Conservation (phyloP, 2,329 filamentous ascomycete genomes). For the Zasmidium cellare region DNA sequence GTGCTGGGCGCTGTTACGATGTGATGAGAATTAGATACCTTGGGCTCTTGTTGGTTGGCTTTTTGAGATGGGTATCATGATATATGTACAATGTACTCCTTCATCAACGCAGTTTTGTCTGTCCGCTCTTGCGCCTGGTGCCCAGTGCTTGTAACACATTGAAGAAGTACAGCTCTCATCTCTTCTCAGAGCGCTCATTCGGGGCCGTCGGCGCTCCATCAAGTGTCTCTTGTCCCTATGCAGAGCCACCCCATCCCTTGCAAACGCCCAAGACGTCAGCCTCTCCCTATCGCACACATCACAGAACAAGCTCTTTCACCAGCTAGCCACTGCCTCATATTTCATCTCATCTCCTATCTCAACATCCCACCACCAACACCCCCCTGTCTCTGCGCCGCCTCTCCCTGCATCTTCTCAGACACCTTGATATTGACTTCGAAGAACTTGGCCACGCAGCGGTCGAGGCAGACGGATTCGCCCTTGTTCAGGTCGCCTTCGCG, state of each 20-base stretch:
- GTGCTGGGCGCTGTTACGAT: background rate
- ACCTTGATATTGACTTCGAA: slow-evolving; percentile 99
- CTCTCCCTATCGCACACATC: background rate
- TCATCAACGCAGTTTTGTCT: background rate
- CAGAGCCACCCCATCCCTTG: background rate
- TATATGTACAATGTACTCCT: slow-evolving; percentile 9
- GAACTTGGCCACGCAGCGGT: slow-evolving; percentile 96
- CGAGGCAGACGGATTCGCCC: slow-evolving; percentile 96
- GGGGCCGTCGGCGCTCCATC: background rate
- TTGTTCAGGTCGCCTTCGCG: slow-evolving; percentile 97
- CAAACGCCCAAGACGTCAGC: background rate
- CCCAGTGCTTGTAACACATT: background rate
- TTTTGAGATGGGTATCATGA: slow-evolving; percentile 10
- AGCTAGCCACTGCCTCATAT: too few relatives aligned
- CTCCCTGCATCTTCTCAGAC: slow-evolving; percentile 91
- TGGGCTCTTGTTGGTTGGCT: background rate
- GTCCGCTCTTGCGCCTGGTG: background rate
- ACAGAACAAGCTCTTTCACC: background rate
- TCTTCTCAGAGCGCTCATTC: too few relatives aligned
- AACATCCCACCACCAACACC: slow-evolving; percentile 47
- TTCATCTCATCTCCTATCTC: slow-evolving; percentile 10
- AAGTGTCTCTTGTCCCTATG: background rate
- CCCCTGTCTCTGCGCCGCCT: slow-evolving; percentile 68
- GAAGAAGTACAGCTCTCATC: too few relatives aligned
- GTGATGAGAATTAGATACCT: slow-evolving; percentile 7